phyloP scores from a whole-genome alignment of 805 yeast genomes.

The Candida arabinofermentans region DNA sequence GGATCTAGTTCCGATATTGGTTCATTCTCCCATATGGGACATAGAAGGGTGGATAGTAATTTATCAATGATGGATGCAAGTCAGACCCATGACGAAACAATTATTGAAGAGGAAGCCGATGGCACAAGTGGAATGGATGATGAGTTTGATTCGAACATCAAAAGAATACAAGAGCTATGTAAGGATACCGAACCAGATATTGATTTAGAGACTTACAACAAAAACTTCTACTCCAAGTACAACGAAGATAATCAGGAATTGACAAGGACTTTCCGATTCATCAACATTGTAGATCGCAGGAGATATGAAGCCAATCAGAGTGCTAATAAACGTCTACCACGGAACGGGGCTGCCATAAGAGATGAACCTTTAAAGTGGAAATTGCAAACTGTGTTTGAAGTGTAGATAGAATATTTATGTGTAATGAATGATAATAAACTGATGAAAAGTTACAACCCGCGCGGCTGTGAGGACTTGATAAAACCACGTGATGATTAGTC shows the following conservation, averaged over 20 bases:
- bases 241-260: constrained; percentile 25
- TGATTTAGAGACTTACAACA: constrained; percentile 25
- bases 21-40: background rate
- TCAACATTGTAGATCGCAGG: constrained; percentile 25
- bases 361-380: constrained; percentile 31
- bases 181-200: constrained; percentile 10
- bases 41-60: background rate
- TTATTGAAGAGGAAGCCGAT: constrained; percentile 2
- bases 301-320: constrained; percentile 25
- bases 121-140: background rate
- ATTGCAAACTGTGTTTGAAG: constrained; percentile 16
- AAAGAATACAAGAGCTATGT: background rate
- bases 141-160: background rate
- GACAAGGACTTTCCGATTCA: constrained; percentile 26
- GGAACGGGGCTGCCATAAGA: no score
- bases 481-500: no score
- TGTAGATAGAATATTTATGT: background rate
- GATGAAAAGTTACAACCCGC: no score
- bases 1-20: background rate
- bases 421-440: no score
- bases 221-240: constrained; percentile 23
- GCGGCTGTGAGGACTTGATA: no score
- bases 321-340: no score
- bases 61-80: background rate
- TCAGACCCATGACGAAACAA: background rate